Conservation (phyloP, 345 rosid species). For the Eucalyptus urophylla region DNA sequence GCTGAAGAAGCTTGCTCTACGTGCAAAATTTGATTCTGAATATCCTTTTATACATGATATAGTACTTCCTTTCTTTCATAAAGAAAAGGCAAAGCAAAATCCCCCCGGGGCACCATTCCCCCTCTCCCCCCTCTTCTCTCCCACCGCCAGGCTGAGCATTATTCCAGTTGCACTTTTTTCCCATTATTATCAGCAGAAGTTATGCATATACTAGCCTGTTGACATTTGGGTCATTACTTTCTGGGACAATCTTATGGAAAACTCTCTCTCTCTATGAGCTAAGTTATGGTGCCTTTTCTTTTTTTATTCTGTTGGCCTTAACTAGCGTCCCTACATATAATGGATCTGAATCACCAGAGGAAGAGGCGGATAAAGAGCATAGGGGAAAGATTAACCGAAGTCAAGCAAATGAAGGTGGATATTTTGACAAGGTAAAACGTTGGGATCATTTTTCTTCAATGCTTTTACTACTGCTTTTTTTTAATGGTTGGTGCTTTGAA, state of each 20-base stretch:
- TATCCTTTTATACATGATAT: constrained; percentile 55
- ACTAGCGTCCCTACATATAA: constrained; percentile 35
- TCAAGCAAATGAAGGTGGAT: constrained; percentile 55
- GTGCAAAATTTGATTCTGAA: constrained; percentile 70
- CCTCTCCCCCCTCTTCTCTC: no score
- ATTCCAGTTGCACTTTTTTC: neutral
- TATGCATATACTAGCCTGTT: neutral
- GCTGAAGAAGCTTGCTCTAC: constrained; percentile 70
- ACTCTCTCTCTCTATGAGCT: neutral
- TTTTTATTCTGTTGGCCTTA: constrained; percentile 23
- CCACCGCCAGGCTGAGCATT: neutral
- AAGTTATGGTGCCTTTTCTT: neutral
- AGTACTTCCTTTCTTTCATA: neutral
- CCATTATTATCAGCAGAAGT: neutral
- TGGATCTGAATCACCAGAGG: constrained; percentile 51
- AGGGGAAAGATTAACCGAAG: constrained; percentile 16
- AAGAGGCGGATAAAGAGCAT: constrained; percentile 35
- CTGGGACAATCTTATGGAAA: neutral
- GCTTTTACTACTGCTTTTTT: neutral
- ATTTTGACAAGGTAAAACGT: constrained; percentile 52
- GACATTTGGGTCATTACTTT: neutral
- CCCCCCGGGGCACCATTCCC: no score
- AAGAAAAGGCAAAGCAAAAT: neutral
- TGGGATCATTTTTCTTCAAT: neutral
- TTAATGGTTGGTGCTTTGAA: constrained; percentile 2